Percentiles rank a stretch among this genome's conserved stretches.
Conservation (phyloP, 2,329 filamentous ascomycete species). For the Cladosporium sp. region DNA sequence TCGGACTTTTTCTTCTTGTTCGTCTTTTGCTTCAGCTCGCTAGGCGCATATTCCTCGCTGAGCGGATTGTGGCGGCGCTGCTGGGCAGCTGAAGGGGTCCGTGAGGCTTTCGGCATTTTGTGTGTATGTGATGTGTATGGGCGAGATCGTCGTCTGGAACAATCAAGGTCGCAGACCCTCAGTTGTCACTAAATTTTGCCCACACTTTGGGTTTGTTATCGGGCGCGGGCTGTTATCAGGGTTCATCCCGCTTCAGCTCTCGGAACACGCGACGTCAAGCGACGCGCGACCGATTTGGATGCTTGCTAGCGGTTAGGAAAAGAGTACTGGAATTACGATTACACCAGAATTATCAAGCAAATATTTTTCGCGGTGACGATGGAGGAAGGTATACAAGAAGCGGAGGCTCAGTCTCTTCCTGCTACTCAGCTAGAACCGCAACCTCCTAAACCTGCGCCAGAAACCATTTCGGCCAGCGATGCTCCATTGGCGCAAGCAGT, state of each 20-base stretch:
- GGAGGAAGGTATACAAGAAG: not conserved
- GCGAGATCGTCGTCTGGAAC: not conserved
- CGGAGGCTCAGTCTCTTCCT: not conserved
- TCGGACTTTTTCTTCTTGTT: slow-evolving; percentile 60
- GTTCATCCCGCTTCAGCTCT: not conserved
- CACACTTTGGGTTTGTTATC: slow-evolving; percentile 1
- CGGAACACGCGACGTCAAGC: not conserved
- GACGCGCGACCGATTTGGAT: no score
- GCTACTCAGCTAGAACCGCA: not conserved
- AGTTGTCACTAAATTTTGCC: slow-evolving; percentile 5
- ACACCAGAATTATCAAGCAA: not conserved
- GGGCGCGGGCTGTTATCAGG: slow-evolving; percentile 4
- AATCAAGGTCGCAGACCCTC: slow-evolving; percentile 1
- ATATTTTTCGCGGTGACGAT: not conserved
- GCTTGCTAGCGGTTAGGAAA: not conserved
- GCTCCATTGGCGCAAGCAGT: not conserved
- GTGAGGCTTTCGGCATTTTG: slow-evolving; percentile 74
- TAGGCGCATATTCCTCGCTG: slow-evolving; percentile 78
- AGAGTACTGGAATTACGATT: not conserved
- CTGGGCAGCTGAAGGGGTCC: slow-evolving; percentile 41
- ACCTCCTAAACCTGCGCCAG: not conserved
- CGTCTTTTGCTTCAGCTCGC: slow-evolving; percentile 64
- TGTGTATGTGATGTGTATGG: not conserved
- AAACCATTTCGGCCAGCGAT: not conserved
- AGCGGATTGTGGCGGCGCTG: slow-evolving; percentile 80